Base-by-base conservation (phyloP, 352 stramenopile genomes). In the Phytophthora sojae region DNA sequence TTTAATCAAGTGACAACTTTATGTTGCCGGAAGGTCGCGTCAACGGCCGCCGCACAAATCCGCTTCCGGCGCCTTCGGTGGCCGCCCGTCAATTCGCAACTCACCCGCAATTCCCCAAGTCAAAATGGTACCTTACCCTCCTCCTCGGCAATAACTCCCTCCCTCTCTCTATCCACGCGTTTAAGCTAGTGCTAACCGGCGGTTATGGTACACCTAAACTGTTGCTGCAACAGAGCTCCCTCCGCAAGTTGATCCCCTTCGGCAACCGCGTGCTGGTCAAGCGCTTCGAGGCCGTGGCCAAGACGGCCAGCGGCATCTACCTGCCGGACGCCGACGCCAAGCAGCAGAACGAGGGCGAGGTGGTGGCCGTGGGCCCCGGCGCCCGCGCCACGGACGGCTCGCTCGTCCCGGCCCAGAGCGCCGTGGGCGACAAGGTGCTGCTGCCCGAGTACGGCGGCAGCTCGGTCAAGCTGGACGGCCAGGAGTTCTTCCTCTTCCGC, bases 391-490 rank as follows among this genome's bases (percentile, higher is more conserved):
- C 88, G 17, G 95, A 97, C n/a, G 97, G 97, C 59, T 86, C 79
- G 11, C 78, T 98, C 52, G 89, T 98, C 72, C 79, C 90, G 9
- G 86, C 95, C 57, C 91, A 92, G 69, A 87, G 97, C 60, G 85
- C 85, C 39, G 88, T 95, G 47, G 97, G 97, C 61, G 96, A 99
- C 89, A 98, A 94, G 77, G 97, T 99, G 15, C 79, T 99, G 61
- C 85, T 99, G 56, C 97, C 97, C 9, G 96, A 99, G 84, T 99
- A 99, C 85, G 97, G 97, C 52, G 97, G 97, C 64, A 97, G 83
- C 65, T 78, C 95, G 60, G 86, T 99, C 37, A 98, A 98, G 77
- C 85, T 99, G 53, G 92, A 82, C 64, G 89, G 91, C 29, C 83
- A 98, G 54, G 96, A 99, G 82, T 88, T 98, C 73, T 94, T 97